phyloP scores from a whole-genome alignment of 495 filamentous ascomycete species.

The Talaromyces proteolyticus region DNA sequence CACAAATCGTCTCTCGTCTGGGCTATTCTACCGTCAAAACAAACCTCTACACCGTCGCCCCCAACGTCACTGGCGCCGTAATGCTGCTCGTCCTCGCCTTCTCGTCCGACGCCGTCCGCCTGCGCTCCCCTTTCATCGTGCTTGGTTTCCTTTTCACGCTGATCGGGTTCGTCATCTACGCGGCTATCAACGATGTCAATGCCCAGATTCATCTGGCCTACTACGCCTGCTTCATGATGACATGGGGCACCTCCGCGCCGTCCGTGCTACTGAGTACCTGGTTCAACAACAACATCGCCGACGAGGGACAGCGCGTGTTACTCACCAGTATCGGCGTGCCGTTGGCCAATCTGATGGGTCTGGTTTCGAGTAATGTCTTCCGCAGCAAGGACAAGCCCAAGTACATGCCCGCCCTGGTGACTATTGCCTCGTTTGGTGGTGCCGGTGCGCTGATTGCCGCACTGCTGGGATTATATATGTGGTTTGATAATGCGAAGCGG shows the following conservation, averaged over 20 bases:
- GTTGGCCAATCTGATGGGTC: conserved; percentile 74
- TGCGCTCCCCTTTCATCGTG: conserved; percentile 68
- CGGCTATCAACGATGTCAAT: conserved; percentile 55
- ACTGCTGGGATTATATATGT: conserved; percentile 60
- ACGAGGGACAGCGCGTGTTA: conserved; percentile 65
- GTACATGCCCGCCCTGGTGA: conserved; percentile 68
- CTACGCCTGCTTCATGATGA: conserved; percentile 80
- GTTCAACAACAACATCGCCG: conserved; percentile 79
- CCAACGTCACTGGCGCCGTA: conserved; percentile 61
- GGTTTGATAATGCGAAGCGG: conserved; percentile 60
- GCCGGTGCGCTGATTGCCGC: conserved; percentile 52
- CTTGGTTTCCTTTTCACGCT: conserved; percentile 69
- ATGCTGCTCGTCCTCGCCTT: conserved; percentile 68
- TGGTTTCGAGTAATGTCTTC: conserved; percentile 72
- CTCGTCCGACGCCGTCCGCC: conserved; percentile 54
- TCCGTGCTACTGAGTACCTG: conserved; percentile 49
- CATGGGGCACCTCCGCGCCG: conserved; percentile 56
- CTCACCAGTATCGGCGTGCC: conserved; percentile 71
- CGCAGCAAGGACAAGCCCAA: conserved; percentile 63
- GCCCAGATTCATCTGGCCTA: conserved; percentile 59
- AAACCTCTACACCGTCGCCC: conserved; percentile 73
- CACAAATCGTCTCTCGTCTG: conserved; percentile 63
- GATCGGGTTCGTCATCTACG: conserved; percentile 70
- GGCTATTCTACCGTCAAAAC: conserved; percentile 61
- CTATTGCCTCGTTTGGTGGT: conserved; percentile 67